These are phyloP conservation scores for Gymnopilus junonius DNA, from an alignment of 768 basidiomycete genomes.

Conservation along the genomic window DNA sequence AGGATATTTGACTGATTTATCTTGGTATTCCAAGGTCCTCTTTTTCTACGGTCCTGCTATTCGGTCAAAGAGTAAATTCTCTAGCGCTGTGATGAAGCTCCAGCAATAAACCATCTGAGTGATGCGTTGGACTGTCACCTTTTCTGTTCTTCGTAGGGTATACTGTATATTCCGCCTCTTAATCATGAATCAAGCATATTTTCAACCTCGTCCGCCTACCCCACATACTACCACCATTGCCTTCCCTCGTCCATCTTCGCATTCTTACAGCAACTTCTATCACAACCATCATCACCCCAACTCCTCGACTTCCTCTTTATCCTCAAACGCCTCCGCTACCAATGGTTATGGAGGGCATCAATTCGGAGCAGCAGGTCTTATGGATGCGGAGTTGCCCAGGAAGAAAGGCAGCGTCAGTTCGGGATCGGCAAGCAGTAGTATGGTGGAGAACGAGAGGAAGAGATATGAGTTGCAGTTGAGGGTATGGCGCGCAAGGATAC, in stretches of 20 bases:
- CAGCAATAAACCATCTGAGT: neutral
- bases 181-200: no score
- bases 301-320: neutral
- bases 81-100: constrained; percentile 39
- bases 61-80: constrained; percentile 44
- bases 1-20: neutral
- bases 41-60: constrained; percentile 48
- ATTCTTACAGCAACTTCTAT: neutral
- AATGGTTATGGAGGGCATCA: no score
- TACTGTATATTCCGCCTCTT: no score
- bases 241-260: neutral
- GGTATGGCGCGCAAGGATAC: constrained; percentile 62
- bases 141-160: no score
- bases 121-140: no score
- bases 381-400: neutral
- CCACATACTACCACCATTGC: neutral
- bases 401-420: constrained; percentile 9
- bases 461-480: constrained; percentile 63
- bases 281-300: neutral
- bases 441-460: constrained; percentile 60
- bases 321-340: neutral
- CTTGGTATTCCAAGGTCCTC: constrained; percentile 33
- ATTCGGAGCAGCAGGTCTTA: no score
- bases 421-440: neutral
- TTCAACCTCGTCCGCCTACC: neutral